Evolutionary conservation across 345 rosid genomes (phyloP).

Genomic region (Chamaenerion angustifolium): DNA sequence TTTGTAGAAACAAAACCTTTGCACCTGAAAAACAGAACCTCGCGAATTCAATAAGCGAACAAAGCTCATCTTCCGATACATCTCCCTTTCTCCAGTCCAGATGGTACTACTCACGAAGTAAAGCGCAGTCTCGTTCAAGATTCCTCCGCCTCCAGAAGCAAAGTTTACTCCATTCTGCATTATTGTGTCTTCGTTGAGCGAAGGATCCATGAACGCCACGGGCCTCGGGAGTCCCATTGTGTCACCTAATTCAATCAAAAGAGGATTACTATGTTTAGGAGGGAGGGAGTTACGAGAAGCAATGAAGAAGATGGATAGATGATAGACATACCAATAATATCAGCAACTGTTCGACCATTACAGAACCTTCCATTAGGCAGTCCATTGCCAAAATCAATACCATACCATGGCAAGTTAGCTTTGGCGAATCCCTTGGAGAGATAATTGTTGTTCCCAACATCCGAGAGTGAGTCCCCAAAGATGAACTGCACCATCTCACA

Average conservation of each 20-base stretch:
- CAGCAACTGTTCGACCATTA: slow-evolving; percentile 91
- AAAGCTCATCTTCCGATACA: not conserved
- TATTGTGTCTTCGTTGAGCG: slow-evolving; percentile 55
- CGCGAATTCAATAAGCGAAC: not conserved
- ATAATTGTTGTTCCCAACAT: slow-evolving; percentile 69
- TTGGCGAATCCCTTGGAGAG: slow-evolving; percentile 56
- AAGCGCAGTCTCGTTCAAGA: slow-evolving; percentile 79
- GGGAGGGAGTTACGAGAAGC: too few species aligned
- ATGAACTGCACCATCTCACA: slow-evolving; percentile 80
- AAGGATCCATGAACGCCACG: slow-evolving; percentile 70
- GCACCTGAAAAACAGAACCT: slow-evolving; percentile 39
- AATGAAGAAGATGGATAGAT: too few species aligned
- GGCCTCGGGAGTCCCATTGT: slow-evolving; percentile 69
- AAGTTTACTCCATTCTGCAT: slow-evolving; percentile 73
- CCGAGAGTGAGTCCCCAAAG: slow-evolving; percentile 91
- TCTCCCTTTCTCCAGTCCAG: too few species aligned
- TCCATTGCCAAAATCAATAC: slow-evolving; percentile 84
- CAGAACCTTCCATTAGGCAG: slow-evolving; percentile 91
- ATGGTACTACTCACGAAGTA: slow-evolving; percentile 48
- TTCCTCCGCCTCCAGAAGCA: slow-evolving; percentile 97
- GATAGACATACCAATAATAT: slow-evolving; percentile 50
- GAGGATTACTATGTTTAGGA: too few species aligned
- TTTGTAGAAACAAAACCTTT: slow-evolving; percentile 51
- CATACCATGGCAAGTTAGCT: slow-evolving; percentile 74
- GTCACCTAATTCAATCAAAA: slow-evolving; percentile 74